Evolutionary conservation across 495 filamentous ascomycete genomes (phyloP), one percentile per base, ranked within the genome.

Genomic region (Aspergillus sclerotioniger): DNA sequence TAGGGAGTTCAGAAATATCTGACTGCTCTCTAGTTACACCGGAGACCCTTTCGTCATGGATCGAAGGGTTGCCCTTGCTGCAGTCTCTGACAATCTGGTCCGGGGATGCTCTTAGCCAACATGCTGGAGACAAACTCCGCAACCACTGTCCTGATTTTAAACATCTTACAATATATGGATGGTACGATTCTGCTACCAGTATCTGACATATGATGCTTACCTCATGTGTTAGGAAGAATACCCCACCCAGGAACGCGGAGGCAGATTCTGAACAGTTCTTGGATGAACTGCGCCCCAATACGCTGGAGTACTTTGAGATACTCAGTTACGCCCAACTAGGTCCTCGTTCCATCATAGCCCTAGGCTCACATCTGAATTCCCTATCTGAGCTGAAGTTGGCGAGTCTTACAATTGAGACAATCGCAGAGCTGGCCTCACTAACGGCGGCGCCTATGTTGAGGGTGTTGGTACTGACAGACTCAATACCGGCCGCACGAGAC

Each of bases 111-210:
- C 76, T 92, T 0, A 76, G 70, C 45, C 70, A 76, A 35, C 77
- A 80, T 41, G 73, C 76, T 7, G 80, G 79, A 13, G 65, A 66
- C 8, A 74, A 80, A n/a, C 80, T 92, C 31, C 66, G 71, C 15
- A 58, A 75, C 37, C 72, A 81, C 62, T 92, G 88, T 57, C 83
- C 80, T 3, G 62, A 77, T 9, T 88, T 92, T 61, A 75, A 81
- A 43, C 73, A 80, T 31, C 63, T 92, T 17, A 80, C 74, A 19
- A 83, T 87, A 51, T 87, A 76, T 55, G 68, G 60, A 49, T 84
- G 80, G 77, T 80, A 73, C 46, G 65, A 17, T 31, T 32, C 33
- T 28, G n/a, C 3, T 19, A 19, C 0, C 7, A 31, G 19, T 29
- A 6, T 32, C 8, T 35, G 16, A 20, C 20, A 31, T 0, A 3